Percentiles rank a stretch among this genome's conserved stretches.
Evolutionary conservation across 2,329 filamentous ascomycete genomes (phyloP).

Genomic region (Chaetothyriales sp.): DNA sequence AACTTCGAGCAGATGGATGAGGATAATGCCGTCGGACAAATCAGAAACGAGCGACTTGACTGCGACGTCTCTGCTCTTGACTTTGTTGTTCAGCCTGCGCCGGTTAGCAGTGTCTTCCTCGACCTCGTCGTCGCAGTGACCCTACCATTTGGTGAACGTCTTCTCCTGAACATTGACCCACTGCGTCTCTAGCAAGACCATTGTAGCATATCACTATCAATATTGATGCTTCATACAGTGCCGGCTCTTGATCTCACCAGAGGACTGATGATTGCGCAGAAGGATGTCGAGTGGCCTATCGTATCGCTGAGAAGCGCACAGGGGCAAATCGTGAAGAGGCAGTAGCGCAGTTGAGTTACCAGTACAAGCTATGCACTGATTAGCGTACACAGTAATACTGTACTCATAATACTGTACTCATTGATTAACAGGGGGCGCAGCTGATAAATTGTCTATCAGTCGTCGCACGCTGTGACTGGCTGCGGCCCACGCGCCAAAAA

Average conservation of each 20-base stretch:
- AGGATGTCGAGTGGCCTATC: background rate
- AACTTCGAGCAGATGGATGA: constrained; percentile 95
- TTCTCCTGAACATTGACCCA: constrained; percentile 82
- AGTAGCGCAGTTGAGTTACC: background rate
- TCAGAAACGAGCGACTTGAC: constrained; percentile 81
- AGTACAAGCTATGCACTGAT: background rate
- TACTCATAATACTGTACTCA: too few relatives aligned
- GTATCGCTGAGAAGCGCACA: background rate
- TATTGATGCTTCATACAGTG: background rate
- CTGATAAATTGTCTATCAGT: background rate
- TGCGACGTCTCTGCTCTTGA: constrained; percentile 61
- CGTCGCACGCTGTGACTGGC: background rate
- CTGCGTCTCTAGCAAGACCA: constrained; percentile 45
- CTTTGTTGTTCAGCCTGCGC: constrained; percentile 83
- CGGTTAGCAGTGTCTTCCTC: constrained; percentile 4
- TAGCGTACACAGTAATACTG: background rate
- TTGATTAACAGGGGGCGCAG: background rate
- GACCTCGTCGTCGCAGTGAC: constrained; percentile 2
- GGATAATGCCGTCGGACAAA: constrained; percentile 83
- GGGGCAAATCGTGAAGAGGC: background rate
- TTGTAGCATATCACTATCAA: constrained; percentile 18
- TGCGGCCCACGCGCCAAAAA: background rate
- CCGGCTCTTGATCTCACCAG: background rate
- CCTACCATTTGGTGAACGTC: constrained; percentile 94
- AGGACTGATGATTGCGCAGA: background rate